Percentiles rank a stretch among this genome's conserved stretches.
Evolutionary conservation across 768 basidiomycete genomes (phyloP).

Genomic region (Phaffia tasmanica): DNA sequence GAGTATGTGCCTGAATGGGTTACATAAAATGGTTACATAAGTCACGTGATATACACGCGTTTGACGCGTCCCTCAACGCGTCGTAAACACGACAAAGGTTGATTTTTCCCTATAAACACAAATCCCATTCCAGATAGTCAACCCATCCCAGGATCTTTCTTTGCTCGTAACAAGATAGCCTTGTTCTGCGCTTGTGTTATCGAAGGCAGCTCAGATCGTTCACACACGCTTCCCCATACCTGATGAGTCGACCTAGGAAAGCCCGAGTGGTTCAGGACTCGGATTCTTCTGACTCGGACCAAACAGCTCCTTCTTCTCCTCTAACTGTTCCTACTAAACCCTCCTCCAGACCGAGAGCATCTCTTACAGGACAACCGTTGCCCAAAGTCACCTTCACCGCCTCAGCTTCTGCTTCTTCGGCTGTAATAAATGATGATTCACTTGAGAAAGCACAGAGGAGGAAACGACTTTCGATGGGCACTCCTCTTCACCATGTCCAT

Average conservation of each 20-base stretch:
- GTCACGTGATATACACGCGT: too few species aligned
- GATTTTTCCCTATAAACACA: too few species aligned
- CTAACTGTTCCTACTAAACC: not conserved
- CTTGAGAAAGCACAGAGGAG: slow-evolving; percentile 10
- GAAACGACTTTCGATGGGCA: slow-evolving; percentile 8
- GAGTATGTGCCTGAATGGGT: too few species aligned
- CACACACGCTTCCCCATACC: not conserved
- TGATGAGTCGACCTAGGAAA: not conserved
- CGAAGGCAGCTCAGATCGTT: not conserved
- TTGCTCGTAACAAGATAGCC: too few species aligned
- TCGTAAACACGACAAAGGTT: too few species aligned
- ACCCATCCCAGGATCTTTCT: too few species aligned
- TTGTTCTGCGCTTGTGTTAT: too few species aligned
- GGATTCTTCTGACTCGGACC: slow-evolving; percentile 3
- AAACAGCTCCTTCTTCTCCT: slow-evolving; percentile 5
- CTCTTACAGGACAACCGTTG: not conserved
- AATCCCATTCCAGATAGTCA: too few species aligned
- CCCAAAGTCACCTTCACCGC: not conserved
- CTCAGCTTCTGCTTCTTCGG: slow-evolving; percentile 5
- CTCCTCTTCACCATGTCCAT: slow-evolving; percentile 5
- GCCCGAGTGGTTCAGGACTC: not conserved
- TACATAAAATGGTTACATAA: too few species aligned
- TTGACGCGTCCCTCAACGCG: too few species aligned
- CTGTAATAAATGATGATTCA: slow-evolving; percentile 12
- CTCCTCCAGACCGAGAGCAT: not conserved